Evolutionary conservation across 306 rosid species (phyloP).

Genomic region (Biancaea sappan): DNA sequence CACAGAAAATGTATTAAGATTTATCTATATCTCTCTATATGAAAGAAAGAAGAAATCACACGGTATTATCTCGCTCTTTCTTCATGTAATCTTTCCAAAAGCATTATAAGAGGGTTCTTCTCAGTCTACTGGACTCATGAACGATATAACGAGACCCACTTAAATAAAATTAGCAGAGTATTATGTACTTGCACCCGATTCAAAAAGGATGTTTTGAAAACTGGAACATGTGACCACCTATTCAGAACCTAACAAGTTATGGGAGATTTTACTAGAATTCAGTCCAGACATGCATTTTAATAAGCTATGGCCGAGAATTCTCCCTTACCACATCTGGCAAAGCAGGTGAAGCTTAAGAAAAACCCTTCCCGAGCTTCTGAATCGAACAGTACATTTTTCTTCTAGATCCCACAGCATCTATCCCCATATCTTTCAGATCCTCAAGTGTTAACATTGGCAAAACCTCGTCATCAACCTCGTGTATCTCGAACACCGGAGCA

Average conservation of each 20-base stretch:
- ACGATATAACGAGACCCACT: constrained; percentile 30
- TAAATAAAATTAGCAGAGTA: constrained; percentile 37
- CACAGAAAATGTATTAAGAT: neutral
- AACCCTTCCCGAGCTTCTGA: constrained; percentile 92
- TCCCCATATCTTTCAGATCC: constrained; percentile 97
- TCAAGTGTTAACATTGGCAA: constrained; percentile 73
- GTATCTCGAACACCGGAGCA: constrained; percentile 90
- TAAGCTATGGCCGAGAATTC: constrained; percentile 56
- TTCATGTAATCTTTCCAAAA: neutral
- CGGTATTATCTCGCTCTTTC: neutral
- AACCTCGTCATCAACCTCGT: constrained; percentile 94
- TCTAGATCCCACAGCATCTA: constrained; percentile 82
- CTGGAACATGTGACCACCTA: constrained; percentile 46
- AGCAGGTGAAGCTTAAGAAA: constrained; percentile 52
- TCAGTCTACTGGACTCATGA: constrained; percentile 26
- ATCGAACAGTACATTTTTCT: constrained; percentile 88
- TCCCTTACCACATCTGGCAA: constrained; percentile 27
- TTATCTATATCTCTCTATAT: neutral
- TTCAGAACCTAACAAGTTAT: constrained; percentile 42
- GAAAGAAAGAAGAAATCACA: constrained; percentile 25
- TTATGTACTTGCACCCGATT: constrained; percentile 49
- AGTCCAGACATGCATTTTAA: constrained; percentile 54
- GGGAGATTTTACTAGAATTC: constrained; percentile 50
- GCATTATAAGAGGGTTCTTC: constrained; percentile 19
- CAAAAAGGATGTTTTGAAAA: constrained; percentile 33